A percentile compares a stretch with the other conserved stretches of the same genome.
These are phyloP conservation scores for Aspergillus vadensis DNA, from an alignment of 2,329 filamentous ascomycete species.

Conservation along the genomic window DNA sequence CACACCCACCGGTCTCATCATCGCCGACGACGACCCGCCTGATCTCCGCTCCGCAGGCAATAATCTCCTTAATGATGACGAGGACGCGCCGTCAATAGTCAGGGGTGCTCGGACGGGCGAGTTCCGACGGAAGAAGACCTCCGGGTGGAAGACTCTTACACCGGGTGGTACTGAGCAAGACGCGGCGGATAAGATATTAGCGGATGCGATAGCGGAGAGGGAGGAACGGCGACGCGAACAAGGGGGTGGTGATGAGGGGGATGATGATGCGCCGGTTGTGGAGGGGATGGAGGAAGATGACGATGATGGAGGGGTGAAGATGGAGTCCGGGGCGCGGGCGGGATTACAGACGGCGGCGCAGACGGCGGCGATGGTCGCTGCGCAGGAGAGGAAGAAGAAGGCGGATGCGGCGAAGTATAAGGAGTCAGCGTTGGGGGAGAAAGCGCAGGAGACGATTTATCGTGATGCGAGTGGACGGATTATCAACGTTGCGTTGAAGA, in stretches of 20 bases:
- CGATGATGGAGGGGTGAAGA: conserved; percentile 52
- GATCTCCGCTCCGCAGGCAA: conserved; percentile 33
- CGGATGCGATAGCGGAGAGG: conserved; percentile 75
- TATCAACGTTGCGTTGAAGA: conserved; percentile 88
- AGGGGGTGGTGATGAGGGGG: conserved; percentile 52
- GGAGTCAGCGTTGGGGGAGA: conserved; percentile 43
- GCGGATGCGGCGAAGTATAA: conserved; percentile 46
- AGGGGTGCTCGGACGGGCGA: conserved; percentile 38
- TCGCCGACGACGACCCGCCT: conserved; percentile 46
- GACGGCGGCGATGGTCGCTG: conserved; percentile 70
- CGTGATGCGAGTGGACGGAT: conserved; percentile 93
- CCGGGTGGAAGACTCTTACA: conserved; percentile 74
- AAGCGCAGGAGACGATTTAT: conserved; percentile 81
- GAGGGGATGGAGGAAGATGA: conserved; percentile 44
- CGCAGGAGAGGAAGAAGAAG: conserved; percentile 59
- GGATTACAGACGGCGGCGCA: conserved; percentile 83
- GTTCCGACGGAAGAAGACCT: conserved; percentile 76
- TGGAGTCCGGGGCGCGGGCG: conserved; percentile 85
- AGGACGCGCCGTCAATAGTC: conserved; percentile 38
- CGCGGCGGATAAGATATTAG: conserved; percentile 43
- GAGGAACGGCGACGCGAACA: conserved; percentile 54
- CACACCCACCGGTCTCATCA: conserved; percentile 46
- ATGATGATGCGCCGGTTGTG: conserved; percentile 50
- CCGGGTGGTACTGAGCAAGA: conserved; percentile 12
- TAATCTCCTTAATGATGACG: conserved; percentile 36